Evolutionary conservation across 2,329 filamentous ascomycete genomes (phyloP), one percentile per base, ranked within the genome.

Genomic region (Phyllosticta citribraziliensis): DNA sequence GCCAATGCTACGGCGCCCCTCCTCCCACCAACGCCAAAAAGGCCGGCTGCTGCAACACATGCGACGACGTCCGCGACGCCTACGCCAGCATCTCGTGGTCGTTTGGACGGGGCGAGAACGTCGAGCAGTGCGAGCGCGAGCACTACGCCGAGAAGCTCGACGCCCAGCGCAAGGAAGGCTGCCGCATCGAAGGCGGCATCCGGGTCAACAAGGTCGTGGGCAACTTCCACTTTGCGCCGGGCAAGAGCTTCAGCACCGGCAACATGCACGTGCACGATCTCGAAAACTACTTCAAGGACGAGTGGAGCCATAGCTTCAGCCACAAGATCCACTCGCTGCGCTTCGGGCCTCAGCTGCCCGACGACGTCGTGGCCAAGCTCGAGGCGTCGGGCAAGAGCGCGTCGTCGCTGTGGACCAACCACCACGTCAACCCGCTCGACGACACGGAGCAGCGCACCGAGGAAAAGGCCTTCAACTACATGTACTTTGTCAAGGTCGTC

Each of bases 401-500:
- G 10, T 79, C 71, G 76, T 70, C 82, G 79, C 63, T 71, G 5
- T 96, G 90, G 90, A 91, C 88, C 11, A 92, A 91, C 75, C 89
- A 96, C 76, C 91, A 97, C 74, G 76, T 90, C 67, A 97, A 97
- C 75, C 94, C 94, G 4, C 84, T 99, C 4, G 95, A 99, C 70
- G 81, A 83, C 58, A 89, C 88, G 3, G 78, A 82, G 65, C 91
- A 97, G 79, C 77, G 81, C 58, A 95, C 91, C 2, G 79, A 83
- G 40, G 91, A 97, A 70, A 84, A 90, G 67, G 88, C 88, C 65
- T 97, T 83, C 81, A 99, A 97, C 79, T 99, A 87, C 75, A 96
- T 97, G 91, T 99, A 99, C 80, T 99, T 99, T 75, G 82, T 99
- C 76, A 99, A 99, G 81, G 94, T 99, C 62, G 94, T 99, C 33